A percentile compares a stretch with the other conserved stretches of the same genome.
These are phyloP conservation scores for Mucor piriformis DNA, from an alignment of 371 early-diverging fungal genomes.

Conservation along the genomic window DNA sequence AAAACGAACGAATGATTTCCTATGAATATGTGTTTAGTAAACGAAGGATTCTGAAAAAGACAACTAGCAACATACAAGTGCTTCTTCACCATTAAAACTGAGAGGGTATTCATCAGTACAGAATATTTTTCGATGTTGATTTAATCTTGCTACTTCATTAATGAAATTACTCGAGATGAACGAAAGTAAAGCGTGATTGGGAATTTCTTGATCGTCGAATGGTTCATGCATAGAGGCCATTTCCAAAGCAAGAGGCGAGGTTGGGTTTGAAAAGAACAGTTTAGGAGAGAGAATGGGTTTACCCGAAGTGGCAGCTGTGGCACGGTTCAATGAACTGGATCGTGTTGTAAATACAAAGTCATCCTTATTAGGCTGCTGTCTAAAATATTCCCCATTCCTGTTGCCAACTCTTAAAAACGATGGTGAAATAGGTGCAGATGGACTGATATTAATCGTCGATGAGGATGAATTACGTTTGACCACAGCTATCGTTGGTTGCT, in stretches of 20 bases:
- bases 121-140: constrained; percentile 37
- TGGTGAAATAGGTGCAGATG: constrained; percentile 29
- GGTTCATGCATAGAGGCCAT: neutral
- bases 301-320: constrained; percentile 17
- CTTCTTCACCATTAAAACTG: constrained; percentile 51
- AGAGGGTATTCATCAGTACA: constrained; percentile 45
- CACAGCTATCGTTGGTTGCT: neutral
- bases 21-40: no score
- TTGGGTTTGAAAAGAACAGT: constrained; percentile 18
- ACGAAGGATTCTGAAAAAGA: no score
- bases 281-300: constrained; percentile 18
- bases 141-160: constrained; percentile 27
- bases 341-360: constrained; percentile 33
- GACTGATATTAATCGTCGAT: neutral
- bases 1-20: constrained; percentile 38
- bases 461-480: neutral
- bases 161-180: constrained; percentile 31
- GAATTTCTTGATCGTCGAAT: constrained; percentile 5
- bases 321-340: constrained; percentile 37
- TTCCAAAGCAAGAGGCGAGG: constrained; percentile 25
- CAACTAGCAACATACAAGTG: constrained; percentile 41
- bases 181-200: constrained; percentile 43
- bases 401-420: constrained; percentile 14
- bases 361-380: constrained; percentile 7
- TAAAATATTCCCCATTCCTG: constrained; percentile 1